Evolutionary conservation across 108 stramenopile genomes (phyloP), one percentile per base, ranked within the genome.

Genomic region (Thalassiosira profunda): DNA sequence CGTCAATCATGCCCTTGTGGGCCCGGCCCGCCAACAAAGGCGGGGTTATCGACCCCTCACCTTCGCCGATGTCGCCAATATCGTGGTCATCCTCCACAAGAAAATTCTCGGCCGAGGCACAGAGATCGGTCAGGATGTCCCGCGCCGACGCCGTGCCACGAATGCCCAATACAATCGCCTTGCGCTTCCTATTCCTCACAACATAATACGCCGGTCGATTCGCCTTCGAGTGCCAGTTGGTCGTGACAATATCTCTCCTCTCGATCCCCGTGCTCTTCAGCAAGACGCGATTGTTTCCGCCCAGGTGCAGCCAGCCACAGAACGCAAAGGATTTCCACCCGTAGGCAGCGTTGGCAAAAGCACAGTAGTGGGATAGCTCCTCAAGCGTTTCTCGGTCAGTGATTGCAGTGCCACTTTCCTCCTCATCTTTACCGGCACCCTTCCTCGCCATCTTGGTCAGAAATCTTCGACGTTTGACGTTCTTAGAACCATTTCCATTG

Each of bases 1-100:
- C 79, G 55, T 81, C 59, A 30, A 91, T 36, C 89, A 91, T 91
- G 12, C 89, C 89, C 42, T 82, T 70, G 66, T 91, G 89, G 11
- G 86, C 86, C 2, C 75, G 57, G n/a, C n/a, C n/a, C n/a, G n/a
- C n/a, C n/a, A n/a, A n/a, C n/a, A n/a, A n/a, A n/a, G n/a, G n/a
- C n/a, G n/a, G n/a, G n/a, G n/a, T n/a, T n/a, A n/a, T n/a, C 38
- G 38, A 40, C 11, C 38, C 38, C n/a, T n/a, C n/a, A n/a, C n/a
- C n/a, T 15, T 45, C 63, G 28, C 45, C 42, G 45, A 65, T 57
- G 45, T 53, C 55, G 15, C 58, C 55, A 7, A 71, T 72, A 31
- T 54, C 34, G 30, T 38, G 38, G 23, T 53, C 48, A 34, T 72
- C 79, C 55, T 79, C 74, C 4, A 80, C 71, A 37, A 78, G 57